Percentiles rank a stretch among this genome's conserved stretches.
Conservation (phyloP, 805 yeast genomes). For the Yarrowia sp. region DNA sequence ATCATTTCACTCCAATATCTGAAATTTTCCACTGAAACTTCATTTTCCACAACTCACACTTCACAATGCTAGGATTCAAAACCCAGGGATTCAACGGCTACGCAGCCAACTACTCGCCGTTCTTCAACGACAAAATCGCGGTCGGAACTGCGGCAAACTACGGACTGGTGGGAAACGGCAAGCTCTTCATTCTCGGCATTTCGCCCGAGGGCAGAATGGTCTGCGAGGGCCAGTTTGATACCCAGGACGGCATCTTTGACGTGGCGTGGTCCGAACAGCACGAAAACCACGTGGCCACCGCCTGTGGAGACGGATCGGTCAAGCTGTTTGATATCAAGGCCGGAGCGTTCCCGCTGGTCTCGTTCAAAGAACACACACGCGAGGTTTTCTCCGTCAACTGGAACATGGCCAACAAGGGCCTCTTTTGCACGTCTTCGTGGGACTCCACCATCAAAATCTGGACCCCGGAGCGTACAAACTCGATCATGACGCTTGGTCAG, state of each 20-base stretch:
- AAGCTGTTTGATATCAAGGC: constrained; percentile 76
- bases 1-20: not conserved
- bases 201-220: constrained; percentile 64
- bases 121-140: constrained; percentile 85
- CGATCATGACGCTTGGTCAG: constrained; percentile 45
- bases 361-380: constrained; percentile 68
- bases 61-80: constrained; percentile 69
- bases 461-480: constrained; percentile 44
- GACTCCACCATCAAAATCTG: constrained; percentile 74
- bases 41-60: too few relatives aligned
- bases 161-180: constrained; percentile 94
- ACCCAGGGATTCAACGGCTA: constrained; percentile 87
- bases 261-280: constrained; percentile 89
- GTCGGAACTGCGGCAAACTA: constrained; percentile 91
- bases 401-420: constrained; percentile 71
- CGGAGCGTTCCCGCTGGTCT: constrained; percentile 46
- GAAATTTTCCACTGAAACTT: not conserved
- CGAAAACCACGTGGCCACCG: constrained; percentile 82
- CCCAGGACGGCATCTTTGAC: constrained; percentile 92
- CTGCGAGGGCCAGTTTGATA: constrained; percentile 61
- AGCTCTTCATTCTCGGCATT: constrained; percentile 73
- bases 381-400: constrained; percentile 79
- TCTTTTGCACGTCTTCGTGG: constrained; percentile 86
- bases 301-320: constrained; percentile 90
- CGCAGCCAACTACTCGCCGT: constrained; percentile 88